Evolutionary conservation across 139 green algal genomes (phyloP).

Genomic region (Tetraselmis chui): DNA sequence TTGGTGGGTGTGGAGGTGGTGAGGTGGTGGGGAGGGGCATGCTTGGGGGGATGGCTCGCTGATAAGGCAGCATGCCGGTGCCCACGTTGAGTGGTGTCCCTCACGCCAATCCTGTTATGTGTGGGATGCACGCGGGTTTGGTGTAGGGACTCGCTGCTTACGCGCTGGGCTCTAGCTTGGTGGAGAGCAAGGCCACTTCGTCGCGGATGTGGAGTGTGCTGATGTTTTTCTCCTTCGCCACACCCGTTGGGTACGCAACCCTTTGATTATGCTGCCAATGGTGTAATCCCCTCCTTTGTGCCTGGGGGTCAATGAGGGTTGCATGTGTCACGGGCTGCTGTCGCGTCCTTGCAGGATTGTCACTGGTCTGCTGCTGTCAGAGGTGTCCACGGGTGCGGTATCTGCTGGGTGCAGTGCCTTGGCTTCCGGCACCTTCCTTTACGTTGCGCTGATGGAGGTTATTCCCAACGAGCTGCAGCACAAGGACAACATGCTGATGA

Average conservation of each 20-base stretch:
- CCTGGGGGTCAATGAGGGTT: too few relatives aligned
- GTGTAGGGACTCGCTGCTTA: conserved; percentile 62
- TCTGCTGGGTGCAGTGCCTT: conserved; percentile 55
- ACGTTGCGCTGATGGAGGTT: conserved; percentile 79
- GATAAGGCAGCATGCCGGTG: too few relatives aligned
- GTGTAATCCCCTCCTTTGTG: too few relatives aligned
- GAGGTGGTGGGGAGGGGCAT: too few relatives aligned
- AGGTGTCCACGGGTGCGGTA: conserved; percentile 28
- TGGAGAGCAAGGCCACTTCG: conserved; percentile 38
- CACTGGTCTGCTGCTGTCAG: conserved; percentile 25
- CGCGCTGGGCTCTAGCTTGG: conserved; percentile 62
- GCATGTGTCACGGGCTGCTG: background rate
- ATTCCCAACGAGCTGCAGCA: conserved; percentile 62
- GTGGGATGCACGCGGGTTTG: background rate
- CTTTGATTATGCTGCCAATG: too few relatives aligned
- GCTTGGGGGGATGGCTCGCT: background rate
- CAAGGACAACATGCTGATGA: conserved; percentile 22
- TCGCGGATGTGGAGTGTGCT: background rate
- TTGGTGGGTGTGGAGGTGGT: too few relatives aligned
- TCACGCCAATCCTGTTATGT: background rate
- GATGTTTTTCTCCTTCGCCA: background rate
- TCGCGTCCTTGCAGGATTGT: background rate
- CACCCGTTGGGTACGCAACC: background rate
- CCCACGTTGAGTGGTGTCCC: too few relatives aligned
- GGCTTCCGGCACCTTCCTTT: conserved; percentile 74